Conservation (phyloP, 2,329 filamentous ascomycete genomes). For the Penicillium paneum region DNA sequence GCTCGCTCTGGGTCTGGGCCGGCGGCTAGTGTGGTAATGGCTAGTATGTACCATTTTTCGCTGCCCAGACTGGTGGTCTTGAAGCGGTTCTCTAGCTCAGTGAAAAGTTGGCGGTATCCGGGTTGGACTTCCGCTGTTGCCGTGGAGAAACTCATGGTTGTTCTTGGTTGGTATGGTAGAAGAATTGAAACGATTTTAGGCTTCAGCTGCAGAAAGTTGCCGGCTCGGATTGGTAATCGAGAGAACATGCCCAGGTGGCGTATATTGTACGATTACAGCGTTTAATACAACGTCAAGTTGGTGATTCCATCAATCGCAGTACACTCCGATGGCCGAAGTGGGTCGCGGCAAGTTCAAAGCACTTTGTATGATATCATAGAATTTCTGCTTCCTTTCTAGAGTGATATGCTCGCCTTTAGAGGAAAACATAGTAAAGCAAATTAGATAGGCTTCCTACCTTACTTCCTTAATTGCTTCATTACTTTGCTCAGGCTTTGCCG, state of each 20-base stretch:
- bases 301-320: constrained; percentile 2
- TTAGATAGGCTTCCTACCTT: not conserved
- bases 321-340: constrained; percentile 13
- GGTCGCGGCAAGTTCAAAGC: constrained; percentile 2
- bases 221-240: not conserved
- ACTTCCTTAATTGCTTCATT: not conserved
- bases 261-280: not conserved
- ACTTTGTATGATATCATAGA: not conserved
- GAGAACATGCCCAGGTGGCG: not conserved
- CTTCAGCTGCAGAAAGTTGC: not conserved
- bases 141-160: constrained; percentile 16
- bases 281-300: not conserved
- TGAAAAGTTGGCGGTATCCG: constrained; percentile 30
- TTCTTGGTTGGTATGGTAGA: not conserved
- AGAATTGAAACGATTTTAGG: not conserved
- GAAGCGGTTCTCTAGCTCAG: constrained; percentile 30
- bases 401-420: not conserved
- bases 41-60: constrained; percentile 36
- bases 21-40: constrained; percentile 48
- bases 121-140: constrained; percentile 22
- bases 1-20: constrained; percentile 52
- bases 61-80: constrained; percentile 22
- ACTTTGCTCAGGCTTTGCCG: no score
- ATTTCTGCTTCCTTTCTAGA: not conserved
- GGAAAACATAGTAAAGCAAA: no score